These are phyloP conservation scores for Platismatia glauca DNA, from an alignment of 495 filamentous ascomycete species.

Conservation along the genomic window DNA sequence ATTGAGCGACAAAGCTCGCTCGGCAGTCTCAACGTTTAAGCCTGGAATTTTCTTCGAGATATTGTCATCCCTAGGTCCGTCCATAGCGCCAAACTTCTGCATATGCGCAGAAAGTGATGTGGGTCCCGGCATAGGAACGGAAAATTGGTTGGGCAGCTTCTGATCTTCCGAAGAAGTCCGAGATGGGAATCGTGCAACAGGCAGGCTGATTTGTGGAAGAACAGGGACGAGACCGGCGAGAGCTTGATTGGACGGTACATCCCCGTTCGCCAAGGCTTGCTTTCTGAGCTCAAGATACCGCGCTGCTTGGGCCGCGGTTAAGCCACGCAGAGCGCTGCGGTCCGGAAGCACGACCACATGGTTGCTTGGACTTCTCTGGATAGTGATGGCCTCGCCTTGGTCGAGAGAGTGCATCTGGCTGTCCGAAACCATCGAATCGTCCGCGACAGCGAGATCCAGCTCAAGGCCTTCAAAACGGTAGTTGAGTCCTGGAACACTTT, in stretches of 20 bases:
- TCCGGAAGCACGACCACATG: constrained; percentile 49
- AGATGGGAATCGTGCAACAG: background rate
- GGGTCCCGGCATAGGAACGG: background rate
- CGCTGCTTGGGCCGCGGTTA: constrained; percentile 67
- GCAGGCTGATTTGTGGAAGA: background rate
- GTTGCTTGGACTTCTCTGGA: constrained; percentile 29
- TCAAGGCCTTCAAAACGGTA: constrained; percentile 41
- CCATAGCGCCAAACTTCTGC: constrained; percentile 10
- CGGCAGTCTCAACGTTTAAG: constrained; percentile 52
- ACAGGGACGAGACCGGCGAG: constrained; percentile 2
- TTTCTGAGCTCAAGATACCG: constrained; percentile 59
- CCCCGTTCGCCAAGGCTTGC: constrained; percentile 5
- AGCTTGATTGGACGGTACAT: constrained; percentile 5
- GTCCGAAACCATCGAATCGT: constrained; percentile 29
- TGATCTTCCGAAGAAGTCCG: background rate
- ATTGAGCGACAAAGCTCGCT: constrained; percentile 45
- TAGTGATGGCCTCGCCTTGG: constrained; percentile 35
- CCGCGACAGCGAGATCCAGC: constrained; percentile 24
- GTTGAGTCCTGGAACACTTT: constrained; percentile 40
- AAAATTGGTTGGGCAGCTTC: constrained; percentile 9
- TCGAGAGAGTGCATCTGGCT: constrained; percentile 16
- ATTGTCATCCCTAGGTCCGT: background rate
- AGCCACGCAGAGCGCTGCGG: constrained; percentile 66
- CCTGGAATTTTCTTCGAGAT: constrained; percentile 33
- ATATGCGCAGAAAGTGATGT: background rate